phyloP scores from a whole-genome alignment of 2,329 filamentous ascomycete species.

The Botrytis galanthina region DNA sequence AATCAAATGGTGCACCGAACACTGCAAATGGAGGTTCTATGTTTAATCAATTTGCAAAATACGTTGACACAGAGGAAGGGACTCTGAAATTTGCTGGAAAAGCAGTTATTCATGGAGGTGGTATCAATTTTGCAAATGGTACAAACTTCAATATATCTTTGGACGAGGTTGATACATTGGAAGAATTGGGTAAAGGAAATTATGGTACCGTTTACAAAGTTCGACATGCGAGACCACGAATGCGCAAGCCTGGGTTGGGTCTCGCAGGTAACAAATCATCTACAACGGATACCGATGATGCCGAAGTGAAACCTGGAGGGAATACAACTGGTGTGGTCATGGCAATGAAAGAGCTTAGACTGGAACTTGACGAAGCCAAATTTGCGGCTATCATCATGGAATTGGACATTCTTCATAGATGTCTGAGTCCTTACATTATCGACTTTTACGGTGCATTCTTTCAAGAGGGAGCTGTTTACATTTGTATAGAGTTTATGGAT shows the following conservation, averaged over 20 bases:
- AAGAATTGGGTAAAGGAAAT: slow-evolving; percentile 95
- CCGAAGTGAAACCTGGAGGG: slow-evolving; percentile 36
- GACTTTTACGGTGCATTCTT: slow-evolving; percentile 99
- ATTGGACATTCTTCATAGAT: slow-evolving; percentile 91
- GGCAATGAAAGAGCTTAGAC: slow-evolving; percentile 98
- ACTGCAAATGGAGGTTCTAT: slow-evolving; percentile 41
- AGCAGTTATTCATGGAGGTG: slow-evolving; percentile 81
- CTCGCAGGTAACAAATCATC: slow-evolving; percentile 46
- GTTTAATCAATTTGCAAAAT: slow-evolving; percentile 72
- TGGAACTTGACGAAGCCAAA: slow-evolving; percentile 95
- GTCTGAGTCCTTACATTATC: slow-evolving; percentile 92
- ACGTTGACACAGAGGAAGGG: slow-evolving; percentile 87
- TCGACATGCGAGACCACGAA: slow-evolving; percentile 68
- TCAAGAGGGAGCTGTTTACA: slow-evolving; percentile 97
- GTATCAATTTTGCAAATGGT: slow-evolving; percentile 89
- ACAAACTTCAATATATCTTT: slow-evolving; percentile 90
- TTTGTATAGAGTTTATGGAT: slow-evolving; percentile 99
- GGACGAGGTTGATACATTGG: slow-evolving; percentile 89
- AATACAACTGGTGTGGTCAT: slow-evolving; percentile 70
- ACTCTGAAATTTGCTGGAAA: slow-evolving; percentile 85
- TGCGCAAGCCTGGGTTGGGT: slow-evolving; percentile 58
- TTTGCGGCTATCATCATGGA: slow-evolving; percentile 98
- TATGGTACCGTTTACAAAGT: slow-evolving; percentile 99
- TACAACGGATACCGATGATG: slow-evolving; percentile 40
- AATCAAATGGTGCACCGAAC: slow-evolving; percentile 26